These are phyloP conservation scores for Microdochium nivale DNA, from an alignment of 2,329 filamentous ascomycete species.

Conservation along the genomic window DNA sequence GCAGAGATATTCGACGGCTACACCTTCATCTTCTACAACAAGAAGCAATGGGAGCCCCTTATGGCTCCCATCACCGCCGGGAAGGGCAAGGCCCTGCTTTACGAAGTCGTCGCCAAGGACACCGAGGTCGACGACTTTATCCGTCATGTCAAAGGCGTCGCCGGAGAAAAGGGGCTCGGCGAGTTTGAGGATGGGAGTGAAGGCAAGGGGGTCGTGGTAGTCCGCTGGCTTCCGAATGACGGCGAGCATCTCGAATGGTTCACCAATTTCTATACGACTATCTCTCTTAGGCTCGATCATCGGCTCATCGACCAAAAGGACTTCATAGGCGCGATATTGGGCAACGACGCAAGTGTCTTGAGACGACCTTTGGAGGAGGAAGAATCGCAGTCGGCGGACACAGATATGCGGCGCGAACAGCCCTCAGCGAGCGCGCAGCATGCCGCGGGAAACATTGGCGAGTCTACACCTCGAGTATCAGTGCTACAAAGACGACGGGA, in stretches of 20 bases:
- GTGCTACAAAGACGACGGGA: constrained; percentile 19
- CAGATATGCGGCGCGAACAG: constrained; percentile 15
- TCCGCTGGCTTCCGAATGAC: constrained; percentile 58
- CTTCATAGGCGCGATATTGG: constrained; percentile 82
- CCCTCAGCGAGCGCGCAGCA: background rate
- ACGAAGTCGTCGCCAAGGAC: constrained; percentile 48
- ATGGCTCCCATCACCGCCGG: constrained; percentile 68
- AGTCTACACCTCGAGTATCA: constrained; percentile 5
- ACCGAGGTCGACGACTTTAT: constrained; percentile 71
- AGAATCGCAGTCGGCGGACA: constrained; percentile 11
- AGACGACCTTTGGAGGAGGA: constrained; percentile 57
- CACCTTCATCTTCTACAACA: constrained; percentile 79
- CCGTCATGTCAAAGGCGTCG: constrained; percentile 63
- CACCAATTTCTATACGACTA: constrained; percentile 55
- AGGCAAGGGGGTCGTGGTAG: constrained; percentile 67
- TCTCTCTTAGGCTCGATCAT: constrained; percentile 68
- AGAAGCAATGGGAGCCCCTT: constrained; percentile 66
- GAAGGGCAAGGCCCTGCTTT: constrained; percentile 71
- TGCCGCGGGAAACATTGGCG: constrained; percentile 1
- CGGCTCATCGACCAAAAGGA: constrained; percentile 82
- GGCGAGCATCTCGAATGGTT: constrained; percentile 55
- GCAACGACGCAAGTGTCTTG: constrained; percentile 65
- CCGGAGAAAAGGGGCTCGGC: constrained; percentile 64
- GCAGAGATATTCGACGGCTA: constrained; percentile 74
- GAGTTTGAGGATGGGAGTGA: constrained; percentile 55